Evolutionary conservation across 139 green algal species (phyloP).

Genomic region (Eudorina sp.): DNA sequence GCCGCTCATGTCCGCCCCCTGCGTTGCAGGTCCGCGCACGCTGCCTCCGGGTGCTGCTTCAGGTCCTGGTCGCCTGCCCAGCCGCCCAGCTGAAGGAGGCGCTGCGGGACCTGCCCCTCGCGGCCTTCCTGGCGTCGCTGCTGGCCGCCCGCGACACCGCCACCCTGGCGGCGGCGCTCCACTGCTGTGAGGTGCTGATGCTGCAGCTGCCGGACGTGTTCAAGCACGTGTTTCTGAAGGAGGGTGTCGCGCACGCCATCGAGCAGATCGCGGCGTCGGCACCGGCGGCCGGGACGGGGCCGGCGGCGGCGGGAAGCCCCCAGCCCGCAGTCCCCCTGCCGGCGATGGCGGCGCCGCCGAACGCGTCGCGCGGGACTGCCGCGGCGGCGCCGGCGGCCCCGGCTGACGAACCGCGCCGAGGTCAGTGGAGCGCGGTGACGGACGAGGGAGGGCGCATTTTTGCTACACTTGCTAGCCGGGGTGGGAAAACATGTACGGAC

Average conservation of each 20-base stretch:
- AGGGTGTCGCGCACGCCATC: conserved; percentile 92
- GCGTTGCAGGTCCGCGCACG: conserved; percentile 79
- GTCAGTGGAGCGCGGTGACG: conserved; percentile 16
- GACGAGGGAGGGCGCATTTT: no score
- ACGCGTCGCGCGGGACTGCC: not conserved
- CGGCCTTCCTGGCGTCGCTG: conserved; percentile 87
- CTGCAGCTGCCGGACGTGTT: conserved; percentile 88
- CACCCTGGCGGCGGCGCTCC: conserved; percentile 50
- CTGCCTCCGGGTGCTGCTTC: conserved; percentile 79
- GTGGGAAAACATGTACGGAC: no score
- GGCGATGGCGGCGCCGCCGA: not conserved
- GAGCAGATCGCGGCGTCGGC: conserved; percentile 77
- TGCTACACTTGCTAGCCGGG: no score
- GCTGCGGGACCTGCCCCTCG: conserved; percentile 81
- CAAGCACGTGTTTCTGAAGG: conserved; percentile 86
- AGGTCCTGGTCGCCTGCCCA: conserved; percentile 77
- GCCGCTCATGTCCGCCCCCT: no score
- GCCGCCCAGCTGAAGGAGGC: conserved; percentile 70
- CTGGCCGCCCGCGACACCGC: conserved; percentile 78
- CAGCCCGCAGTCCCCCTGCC: conserved; percentile 4
- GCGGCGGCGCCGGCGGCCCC: not conserved
- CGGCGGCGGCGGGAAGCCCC: no score
- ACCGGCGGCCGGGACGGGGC: not conserved
- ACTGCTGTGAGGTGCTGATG: conserved; percentile 87
- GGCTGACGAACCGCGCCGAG: not conserved